Base-by-base conservation (phyloP, 495 filamentous ascomycete species). In the Lentithecium fluviatile region DNA sequence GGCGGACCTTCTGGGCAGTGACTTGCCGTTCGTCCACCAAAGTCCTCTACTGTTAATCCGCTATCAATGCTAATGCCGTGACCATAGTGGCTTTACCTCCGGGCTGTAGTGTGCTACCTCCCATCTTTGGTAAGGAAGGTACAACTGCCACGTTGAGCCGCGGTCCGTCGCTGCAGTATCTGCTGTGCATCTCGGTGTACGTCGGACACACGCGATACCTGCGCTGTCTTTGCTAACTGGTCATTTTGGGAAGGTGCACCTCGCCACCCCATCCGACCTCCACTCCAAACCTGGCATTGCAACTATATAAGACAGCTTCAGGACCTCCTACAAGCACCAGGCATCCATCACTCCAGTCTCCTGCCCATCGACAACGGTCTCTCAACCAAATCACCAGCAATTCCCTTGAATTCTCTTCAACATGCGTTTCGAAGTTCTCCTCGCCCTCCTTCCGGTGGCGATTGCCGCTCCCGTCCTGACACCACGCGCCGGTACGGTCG, bases 361-460 rank as follows among this genome's bases (percentile, higher is more conserved):
- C 19, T 47, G n/a, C 17, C 36, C 46, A 56, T 52, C 15, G 24
- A 58, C 51, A 25, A 56, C 49, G 50, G 52, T n/a, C 55, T 23
- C 43, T 56, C 56, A 20, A 50, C 48, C 43, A 45, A 37, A 29
- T 38, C 23, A 52, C n/a, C 21, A 38, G 2, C 52, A 25, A 15
- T 17, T 21, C 20, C 2, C 40, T 51, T 42, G 11, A 46, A 23
- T 17, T 38, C 32, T 25, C 26, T 29, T 56, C 62, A 60, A n/a
- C 58, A 69, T 69, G 66, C 51, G 40, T 34, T 45, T 62, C 52
- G 26, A 34, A 45, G 8, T 62, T 46, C 46, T 64, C 38, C 56
- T 65, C 45, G 64, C 67, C 2, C 40, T 55, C 19, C 45, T 70
- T 21, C 67, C 67, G 8, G 20, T 68, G 45, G 67, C 56, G 17